phyloP scores from a whole-genome alignment of 2,329 filamentous ascomycete species.

The Calonectria hawksworthii region DNA sequence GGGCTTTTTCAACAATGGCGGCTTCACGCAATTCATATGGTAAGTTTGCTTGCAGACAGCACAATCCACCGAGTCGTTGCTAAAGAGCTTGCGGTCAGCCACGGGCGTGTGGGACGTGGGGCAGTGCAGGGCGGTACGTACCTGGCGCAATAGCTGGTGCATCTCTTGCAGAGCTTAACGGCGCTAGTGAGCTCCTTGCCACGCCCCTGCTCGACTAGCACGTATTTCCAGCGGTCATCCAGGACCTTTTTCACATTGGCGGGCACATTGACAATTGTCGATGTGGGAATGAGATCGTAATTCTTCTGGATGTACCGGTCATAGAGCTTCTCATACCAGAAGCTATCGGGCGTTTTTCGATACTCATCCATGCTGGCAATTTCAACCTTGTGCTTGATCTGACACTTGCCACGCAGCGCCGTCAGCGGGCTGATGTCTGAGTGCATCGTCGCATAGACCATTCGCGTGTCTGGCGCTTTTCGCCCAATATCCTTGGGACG shows the following conservation, averaged over 20 bases:
- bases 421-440: slow-evolving; percentile 95
- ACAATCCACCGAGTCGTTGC: slow-evolving; percentile 95
- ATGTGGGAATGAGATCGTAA: slow-evolving; percentile 95
- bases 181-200: slow-evolving; percentile 96
- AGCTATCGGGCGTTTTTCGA: slow-evolving; percentile 86
- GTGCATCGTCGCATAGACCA: slow-evolving; percentile 98
- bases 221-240: slow-evolving; percentile 96
- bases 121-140: slow-evolving; percentile 60
- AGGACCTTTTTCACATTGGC: slow-evolving; percentile 95
- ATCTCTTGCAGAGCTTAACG: slow-evolving; percentile 96
- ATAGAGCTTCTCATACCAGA: slow-evolving; percentile 98
- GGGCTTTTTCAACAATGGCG: slow-evolving; percentile 93
- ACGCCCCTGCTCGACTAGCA: slow-evolving; percentile 92
- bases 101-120: slow-evolving; percentile 34
- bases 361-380: slow-evolving; percentile 87
- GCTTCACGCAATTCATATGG: slow-evolving; percentile 98
- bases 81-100: slow-evolving; percentile 55
- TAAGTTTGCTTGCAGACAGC: slow-evolving; percentile 95
- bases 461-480: slow-evolving; percentile 89
- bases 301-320: slow-evolving; percentile 98
- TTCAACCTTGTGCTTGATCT: slow-evolving; percentile 89
- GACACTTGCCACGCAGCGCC: slow-evolving; percentile 92
- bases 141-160: slow-evolving; percentile 90
- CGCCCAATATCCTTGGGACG: slow-evolving; percentile 95
- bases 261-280: slow-evolving; percentile 95